Conservation (phyloP, 768 basidiomycete genomes). For the Naganishia onofrii region DNA sequence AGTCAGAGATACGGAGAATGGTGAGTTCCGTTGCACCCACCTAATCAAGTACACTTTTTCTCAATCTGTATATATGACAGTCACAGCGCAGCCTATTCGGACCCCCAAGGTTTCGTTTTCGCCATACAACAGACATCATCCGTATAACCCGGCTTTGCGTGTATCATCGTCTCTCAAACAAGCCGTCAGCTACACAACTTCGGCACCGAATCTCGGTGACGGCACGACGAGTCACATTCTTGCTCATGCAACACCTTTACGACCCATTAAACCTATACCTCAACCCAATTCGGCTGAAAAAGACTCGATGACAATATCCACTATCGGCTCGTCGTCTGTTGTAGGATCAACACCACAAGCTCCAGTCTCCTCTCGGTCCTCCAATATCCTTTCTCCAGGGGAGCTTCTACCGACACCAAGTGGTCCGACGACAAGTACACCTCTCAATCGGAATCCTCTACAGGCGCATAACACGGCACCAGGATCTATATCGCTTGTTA, state of each 20-base stretch:
- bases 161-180: conserved; percentile 15
- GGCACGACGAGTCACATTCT: neutral
- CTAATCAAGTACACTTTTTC: no score
- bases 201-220: neutral
- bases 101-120: conserved; percentile 11
- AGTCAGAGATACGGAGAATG: neutral
- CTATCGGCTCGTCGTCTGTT: neutral
- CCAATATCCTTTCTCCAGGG: neutral
- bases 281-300: neutral
- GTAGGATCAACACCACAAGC: conserved; percentile 11
- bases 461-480: neutral
- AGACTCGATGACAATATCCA: neutral
- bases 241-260: conserved; percentile 2
- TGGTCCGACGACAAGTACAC: conserved; percentile 3
- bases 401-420: conserved; percentile 14
- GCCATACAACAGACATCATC: conserved; percentile 22
- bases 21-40: neutral
- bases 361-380: neutral
- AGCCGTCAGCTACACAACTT: neutral
- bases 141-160: conserved; percentile 15
- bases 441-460: neutral
- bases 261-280: neutral
- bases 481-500: conserved; percentile 7
- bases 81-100: neutral
- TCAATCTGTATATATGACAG: neutral